These are phyloP conservation scores for Apiospora kogelbergensis DNA, from an alignment of 2,329 filamentous ascomycete species.

Conservation along the genomic window DNA sequence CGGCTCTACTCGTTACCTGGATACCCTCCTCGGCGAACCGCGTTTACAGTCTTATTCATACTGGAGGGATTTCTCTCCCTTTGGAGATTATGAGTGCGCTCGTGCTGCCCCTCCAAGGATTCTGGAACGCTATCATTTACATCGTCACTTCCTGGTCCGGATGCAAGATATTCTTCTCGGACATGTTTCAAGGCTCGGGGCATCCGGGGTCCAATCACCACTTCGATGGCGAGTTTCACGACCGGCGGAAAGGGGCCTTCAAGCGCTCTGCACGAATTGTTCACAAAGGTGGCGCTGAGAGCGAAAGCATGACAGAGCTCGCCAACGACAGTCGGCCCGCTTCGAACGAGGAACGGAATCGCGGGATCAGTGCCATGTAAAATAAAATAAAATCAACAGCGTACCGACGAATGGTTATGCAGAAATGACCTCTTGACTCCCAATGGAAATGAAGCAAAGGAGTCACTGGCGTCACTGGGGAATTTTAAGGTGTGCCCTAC, in stretches of 20 bases:
- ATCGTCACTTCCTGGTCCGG: slow-evolving; percentile 66
- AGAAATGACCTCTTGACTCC: not conserved
- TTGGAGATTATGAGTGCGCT: slow-evolving; percentile 71
- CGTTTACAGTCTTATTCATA: slow-evolving; percentile 66
- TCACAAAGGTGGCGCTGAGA: slow-evolving; percentile 41
- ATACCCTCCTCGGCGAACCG: slow-evolving; percentile 77
- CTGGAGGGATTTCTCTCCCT: slow-evolving; percentile 49
- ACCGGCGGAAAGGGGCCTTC: slow-evolving; percentile 31
- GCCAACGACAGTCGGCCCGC: slow-evolving; percentile 35
- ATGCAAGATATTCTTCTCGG: slow-evolving; percentile 49
- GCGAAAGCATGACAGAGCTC: slow-evolving; percentile 52
- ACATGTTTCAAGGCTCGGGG: slow-evolving; percentile 18
- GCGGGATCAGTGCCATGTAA: not conserved
- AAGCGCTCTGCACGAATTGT: slow-evolving; percentile 22
- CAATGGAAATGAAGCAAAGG: not conserved
- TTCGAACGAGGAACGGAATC: slow-evolving; percentile 33
- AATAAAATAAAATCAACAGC: not conserved
- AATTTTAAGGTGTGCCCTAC: not conserved
- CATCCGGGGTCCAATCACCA: slow-evolving; percentile 21
- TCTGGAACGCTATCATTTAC: slow-evolving; percentile 84
- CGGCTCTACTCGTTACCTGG: slow-evolving; percentile 71
- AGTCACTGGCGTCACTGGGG: not conserved
- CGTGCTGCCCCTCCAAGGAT: slow-evolving; percentile 78
- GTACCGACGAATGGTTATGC: not conserved
- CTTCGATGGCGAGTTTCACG: slow-evolving; percentile 19